Base-by-base conservation (phyloP, 352 stramenopile genomes). In the Globisporangium recalcitrans region DNA sequence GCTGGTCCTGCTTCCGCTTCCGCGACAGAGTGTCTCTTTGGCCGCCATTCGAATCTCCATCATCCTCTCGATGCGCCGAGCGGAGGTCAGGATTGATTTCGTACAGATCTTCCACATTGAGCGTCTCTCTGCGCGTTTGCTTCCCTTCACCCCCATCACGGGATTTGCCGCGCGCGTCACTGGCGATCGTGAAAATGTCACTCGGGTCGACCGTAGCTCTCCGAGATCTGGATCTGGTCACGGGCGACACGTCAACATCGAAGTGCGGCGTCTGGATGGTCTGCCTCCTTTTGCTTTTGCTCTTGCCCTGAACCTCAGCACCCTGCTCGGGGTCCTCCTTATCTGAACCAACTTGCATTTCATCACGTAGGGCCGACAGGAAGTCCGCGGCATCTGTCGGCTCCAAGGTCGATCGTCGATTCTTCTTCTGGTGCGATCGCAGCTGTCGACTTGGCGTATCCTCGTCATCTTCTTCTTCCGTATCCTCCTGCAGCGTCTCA, bases 161-260 rank as follows among this genome's bases (percentile, higher is more conserved):
- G 4, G 16, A 46, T 11, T 24, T 21, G 22, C 60, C 19, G 53
- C 60, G 22, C 60, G 52, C 44, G 4, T 34, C 62, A 31, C 65
- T 59, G 6, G 48, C 34, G 36, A 75, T 70, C n/a, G 65, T 34
- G 3, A 75, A 56, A 32, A 78, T 68, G 29, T 91, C 78, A 6
- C 60, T 71, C 24, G 78, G 76, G 11, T 90, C 82, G 0, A 88
- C 58, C 4, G 80, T 91, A n/a, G 71, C 57, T 13, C 78, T 67
- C 21, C 80, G 69, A 26, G 55, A 68, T n/a, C 62, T 64, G 3
- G 51, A 64, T 22, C 67, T 38, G 14, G 66, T 78, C 29, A 70
- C 67, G 7, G 68, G 68, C 9, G 68, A 75, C 38, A 54, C 49
- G 21, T 61, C 52, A 1, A 19, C 16, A 21, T 58, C 54, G 9